Base-by-base conservation (phyloP, 176 grass and related monocot genomes). In the Tillandsia leiboldiana region DNA sequence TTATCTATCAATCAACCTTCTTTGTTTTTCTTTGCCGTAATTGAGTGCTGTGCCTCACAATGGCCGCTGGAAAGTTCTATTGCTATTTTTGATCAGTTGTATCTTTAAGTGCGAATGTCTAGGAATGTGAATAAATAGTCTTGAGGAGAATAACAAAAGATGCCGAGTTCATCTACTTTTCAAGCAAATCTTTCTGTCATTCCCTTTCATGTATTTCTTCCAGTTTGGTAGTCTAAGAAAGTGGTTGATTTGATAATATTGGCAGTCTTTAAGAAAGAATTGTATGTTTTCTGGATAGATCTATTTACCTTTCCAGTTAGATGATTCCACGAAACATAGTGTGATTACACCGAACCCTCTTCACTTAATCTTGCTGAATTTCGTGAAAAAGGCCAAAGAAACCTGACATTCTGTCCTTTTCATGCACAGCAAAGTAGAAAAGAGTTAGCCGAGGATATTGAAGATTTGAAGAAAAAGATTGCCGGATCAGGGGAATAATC, bases 391-490 rank as follows among this genome's bases (percentile, higher is more conserved):
- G 33, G 7, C 5, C 33, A 42, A 42, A 42, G 33, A 42, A 42
- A 42, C 33, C 33, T 77, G 13, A 61, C 51, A 26, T 57, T 29
- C 6, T 61, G 8, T 18, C 7, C 18, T 69, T 77, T 48, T 42
- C 33, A 42, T 42, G 33, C 22, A 69, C 77, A 87, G 81, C 67
- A 90, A 68, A 96, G 86, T 48, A 76, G 82, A 62, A 77, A 90
- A 65, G 87, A 96, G 76, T 11, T 96, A 51, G 76, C 48, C 48
- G 73, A 50, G 56, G 77, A 53, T 18, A 70, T 96, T 24, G 87
- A 90, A 71, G 24, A 12, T 78, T 49, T 87, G 51, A 87, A 87
- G 84, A 77, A 81, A 69, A 87, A 77, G 53, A 87, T 96, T 64
- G 78, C 79, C 70, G 91, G 91, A 18, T 0, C 71, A 10, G 59